Percentiles rank a stretch among this genome's conserved stretches.
phyloP scores from a whole-genome alignment of 1,284 basidiomycete species.

The Cryptococcus wingfieldii region DNA sequence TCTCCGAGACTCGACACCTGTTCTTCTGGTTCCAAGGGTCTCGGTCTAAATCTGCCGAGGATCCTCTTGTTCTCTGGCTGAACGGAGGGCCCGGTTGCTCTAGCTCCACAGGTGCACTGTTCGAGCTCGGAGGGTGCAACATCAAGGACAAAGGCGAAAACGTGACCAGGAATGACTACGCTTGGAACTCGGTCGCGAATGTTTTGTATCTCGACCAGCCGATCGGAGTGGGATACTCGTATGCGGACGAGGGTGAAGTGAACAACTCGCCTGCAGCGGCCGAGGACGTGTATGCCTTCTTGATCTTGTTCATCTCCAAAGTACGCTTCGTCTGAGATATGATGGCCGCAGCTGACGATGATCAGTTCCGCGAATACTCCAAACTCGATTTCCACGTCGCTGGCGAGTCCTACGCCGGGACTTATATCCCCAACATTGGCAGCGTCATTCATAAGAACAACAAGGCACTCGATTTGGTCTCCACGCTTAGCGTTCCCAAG shows the following conservation, averaged over 20 bases:
- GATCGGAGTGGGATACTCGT: conserved; percentile 83
- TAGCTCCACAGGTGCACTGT: conserved; percentile 66
- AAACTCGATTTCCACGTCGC: conserved; percentile 51
- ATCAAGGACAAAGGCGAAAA: conserved; percentile 66
- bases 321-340: conserved; percentile 45
- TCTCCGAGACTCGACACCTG: conserved; percentile 65
- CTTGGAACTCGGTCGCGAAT: conserved; percentile 63
- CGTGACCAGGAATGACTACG: conserved; percentile 63
- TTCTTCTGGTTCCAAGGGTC: conserved; percentile 57
- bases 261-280: conserved; percentile 56
- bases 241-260: conserved; percentile 65
- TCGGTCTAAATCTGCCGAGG: conserved; percentile 63
- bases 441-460: conserved; percentile 68
- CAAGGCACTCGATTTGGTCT: conserved; percentile 47
- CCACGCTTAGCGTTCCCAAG: conserved; percentile 45
- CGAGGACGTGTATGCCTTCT: conserved; percentile 81
- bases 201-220: conserved; percentile 57
- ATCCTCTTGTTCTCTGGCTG: conserved; percentile 77
- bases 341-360: neutral
- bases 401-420: conserved; percentile 64
- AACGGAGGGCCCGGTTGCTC: conserved; percentile 47
- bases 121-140: conserved; percentile 75
- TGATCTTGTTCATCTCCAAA: conserved; percentile 72
- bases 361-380: conserved; percentile 59
- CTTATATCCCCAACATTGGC: conserved; percentile 68